phyloP scores from a whole-genome alignment of 1,284 basidiomycete species.

The Puccinia horiana region DNA sequence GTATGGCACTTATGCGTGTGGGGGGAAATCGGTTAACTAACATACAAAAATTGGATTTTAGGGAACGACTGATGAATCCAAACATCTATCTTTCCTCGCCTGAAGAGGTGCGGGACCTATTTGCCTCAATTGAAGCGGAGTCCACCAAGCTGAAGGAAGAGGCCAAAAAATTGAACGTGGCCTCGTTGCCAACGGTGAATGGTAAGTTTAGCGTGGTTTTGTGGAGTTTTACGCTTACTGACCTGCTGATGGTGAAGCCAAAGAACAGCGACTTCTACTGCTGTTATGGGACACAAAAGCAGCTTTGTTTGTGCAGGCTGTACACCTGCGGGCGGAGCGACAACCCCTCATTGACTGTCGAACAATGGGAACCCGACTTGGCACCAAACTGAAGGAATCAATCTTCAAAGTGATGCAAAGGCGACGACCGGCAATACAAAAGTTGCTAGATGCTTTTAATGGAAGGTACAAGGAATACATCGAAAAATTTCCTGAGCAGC shows the following conservation, averaged over 20 bases:
- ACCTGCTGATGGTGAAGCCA: too few species aligned
- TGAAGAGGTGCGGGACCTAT: not conserved
- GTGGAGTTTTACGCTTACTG: not conserved
- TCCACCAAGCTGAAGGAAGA: not conserved
- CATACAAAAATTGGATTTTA: not conserved
- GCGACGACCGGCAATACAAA: not conserved
- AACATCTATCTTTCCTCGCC: not conserved
- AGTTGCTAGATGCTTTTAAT: not conserved
- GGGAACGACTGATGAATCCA: not conserved
- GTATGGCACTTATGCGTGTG: too few species aligned
- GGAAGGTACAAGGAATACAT: not conserved
- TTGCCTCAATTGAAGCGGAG: not conserved
- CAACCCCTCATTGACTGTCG: not conserved
- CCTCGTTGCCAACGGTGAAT: not conserved
- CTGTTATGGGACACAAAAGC: not conserved
- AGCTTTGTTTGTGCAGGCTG: not conserved
- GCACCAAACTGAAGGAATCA: not conserved
- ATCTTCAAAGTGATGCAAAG: not conserved
- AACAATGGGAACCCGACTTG: not conserved
- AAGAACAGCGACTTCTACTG: not conserved
- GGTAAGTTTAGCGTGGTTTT: too few species aligned
- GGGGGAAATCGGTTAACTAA: not conserved
- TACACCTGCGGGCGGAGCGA: not conserved
- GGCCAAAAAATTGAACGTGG: not conserved
- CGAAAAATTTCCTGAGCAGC: not conserved